Percentiles rank a stretch among this genome's conserved stretches.
These are phyloP conservation scores for Berberis thunbergii DNA, from an alignment of 164 flowering plant species.

Conservation along the genomic window DNA sequence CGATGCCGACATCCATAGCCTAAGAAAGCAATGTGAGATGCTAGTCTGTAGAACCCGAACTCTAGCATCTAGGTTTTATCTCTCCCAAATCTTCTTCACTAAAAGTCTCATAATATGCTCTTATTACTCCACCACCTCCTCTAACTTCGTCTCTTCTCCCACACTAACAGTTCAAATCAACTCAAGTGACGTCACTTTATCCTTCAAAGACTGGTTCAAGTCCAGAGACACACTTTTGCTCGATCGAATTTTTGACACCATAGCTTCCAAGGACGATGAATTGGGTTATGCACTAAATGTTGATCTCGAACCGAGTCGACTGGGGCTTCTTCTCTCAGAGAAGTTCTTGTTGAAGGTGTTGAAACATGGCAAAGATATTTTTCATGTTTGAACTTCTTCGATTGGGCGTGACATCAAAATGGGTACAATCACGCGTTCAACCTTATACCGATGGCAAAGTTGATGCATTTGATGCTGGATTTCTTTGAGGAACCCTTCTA, in stretches of 20 bases:
- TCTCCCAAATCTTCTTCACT: too few relatives aligned
- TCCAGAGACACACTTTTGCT: slow-evolving; percentile 15
- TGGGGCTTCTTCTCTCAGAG: slow-evolving; percentile 24
- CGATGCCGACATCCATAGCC: too few relatives aligned
- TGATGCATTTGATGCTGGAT: slow-evolving; percentile 38
- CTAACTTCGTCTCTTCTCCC: background rate
- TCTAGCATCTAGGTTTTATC: too few relatives aligned
- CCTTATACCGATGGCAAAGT: slow-evolving; percentile 39
- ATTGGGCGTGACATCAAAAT: slow-evolving; percentile 77
- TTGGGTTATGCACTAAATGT: background rate
- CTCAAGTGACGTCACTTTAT: slow-evolving; percentile 13
- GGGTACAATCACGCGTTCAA: slow-evolving; percentile 19
- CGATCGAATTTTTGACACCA: slow-evolving; percentile 31
- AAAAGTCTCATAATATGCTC: too few relatives aligned
- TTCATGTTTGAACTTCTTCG: slow-evolving; percentile 66
- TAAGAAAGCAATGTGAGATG: too few relatives aligned
- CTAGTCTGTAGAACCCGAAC: too few relatives aligned
- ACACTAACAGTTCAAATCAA: background rate
- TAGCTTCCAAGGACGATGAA: slow-evolving; percentile 11
- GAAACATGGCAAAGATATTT: slow-evolving; percentile 34
- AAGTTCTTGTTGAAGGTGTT: slow-evolving; percentile 42
- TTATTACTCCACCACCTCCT: too few relatives aligned
- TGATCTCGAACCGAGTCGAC: too few relatives aligned
- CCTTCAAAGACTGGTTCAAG: slow-evolving; percentile 50
- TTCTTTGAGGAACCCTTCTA: slow-evolving; percentile 23